phyloP scores from a whole-genome alignment of 306 rosid genomes.

The Pachyrhizus erosus region DNA sequence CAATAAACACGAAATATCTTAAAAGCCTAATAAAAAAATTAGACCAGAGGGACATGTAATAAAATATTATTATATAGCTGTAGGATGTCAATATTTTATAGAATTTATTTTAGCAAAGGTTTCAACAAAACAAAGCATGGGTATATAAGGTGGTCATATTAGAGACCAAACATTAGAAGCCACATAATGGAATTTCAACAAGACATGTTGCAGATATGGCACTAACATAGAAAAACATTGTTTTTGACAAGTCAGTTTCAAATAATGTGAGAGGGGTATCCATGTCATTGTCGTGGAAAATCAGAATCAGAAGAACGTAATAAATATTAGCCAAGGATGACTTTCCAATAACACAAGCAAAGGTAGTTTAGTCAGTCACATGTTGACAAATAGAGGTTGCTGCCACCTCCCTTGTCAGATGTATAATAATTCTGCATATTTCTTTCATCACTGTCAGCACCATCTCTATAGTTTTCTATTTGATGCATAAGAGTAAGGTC shows the following conservation, averaged over 20 bases:
- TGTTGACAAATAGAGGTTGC: slow-evolving; percentile 47
- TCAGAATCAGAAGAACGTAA: slow-evolving; percentile 28
- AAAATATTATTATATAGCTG: background rate
- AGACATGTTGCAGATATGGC: background rate
- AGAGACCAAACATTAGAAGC: background rate
- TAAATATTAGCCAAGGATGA: slow-evolving; percentile 77
- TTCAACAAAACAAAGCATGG: background rate
- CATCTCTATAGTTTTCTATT: slow-evolving; percentile 49
- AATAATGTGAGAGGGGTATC: slow-evolving; percentile 17
- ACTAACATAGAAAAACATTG: slow-evolving; percentile 30
- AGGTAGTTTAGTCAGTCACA: slow-evolving; percentile 45
- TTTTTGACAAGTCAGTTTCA: slow-evolving; percentile 34
- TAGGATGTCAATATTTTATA: background rate
- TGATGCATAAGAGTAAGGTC: too few relatives aligned
- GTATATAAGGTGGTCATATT: background rate
- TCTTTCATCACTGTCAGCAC: slow-evolving; percentile 39
- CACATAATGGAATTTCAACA: background rate
- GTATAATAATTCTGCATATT: slow-evolving; percentile 41
- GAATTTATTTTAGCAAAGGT: background rate
- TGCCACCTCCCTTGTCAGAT: slow-evolving; percentile 48
- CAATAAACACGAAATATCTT: background rate
- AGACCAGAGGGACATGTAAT: background rate
- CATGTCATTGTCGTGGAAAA: slow-evolving; percentile 26
- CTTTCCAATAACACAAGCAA: slow-evolving; percentile 59
- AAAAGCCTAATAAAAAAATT: background rate